Base-by-base conservation (phyloP, 768 basidiomycete genomes). In the Cystobasidium onofrii region DNA sequence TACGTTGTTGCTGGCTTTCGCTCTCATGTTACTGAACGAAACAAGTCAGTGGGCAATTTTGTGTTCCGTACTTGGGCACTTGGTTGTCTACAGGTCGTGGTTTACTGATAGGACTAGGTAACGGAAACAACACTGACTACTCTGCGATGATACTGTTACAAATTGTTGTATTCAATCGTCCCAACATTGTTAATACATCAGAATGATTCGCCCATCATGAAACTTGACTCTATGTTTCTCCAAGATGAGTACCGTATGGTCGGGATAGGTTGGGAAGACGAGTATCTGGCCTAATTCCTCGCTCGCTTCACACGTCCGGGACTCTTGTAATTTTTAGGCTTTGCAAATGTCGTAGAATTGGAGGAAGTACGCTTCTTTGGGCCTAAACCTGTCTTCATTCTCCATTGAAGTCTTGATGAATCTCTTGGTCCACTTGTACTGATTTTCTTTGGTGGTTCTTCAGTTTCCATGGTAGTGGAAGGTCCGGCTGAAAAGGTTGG, bases 331-430 rank as follows among this genome's bases (percentile, higher is more conserved):
- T 55, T 15, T 46, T 60, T 60, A 13, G 69, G 33, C 36, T 60
- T 71, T 39, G 69, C 55, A 39, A 71, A 71, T 12, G 69, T 71
- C n/a, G 69, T 71, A 23, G 54, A 57, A 31, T 71, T 71, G 15
- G 50, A 4, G 10, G 50, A n/a, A 13, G 69, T 71, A 44, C 69
- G 69, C 39, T 71, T 55, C 65, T 52, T 39, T 27, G 69, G 31
- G 10, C 34, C 25, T 31, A 71, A 17, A 2, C 69, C 69, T 13
- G 25, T 33, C 20, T 29, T 39, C 39, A 13, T 36, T 36, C 69
- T 55, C 69, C 69, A 71, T 23, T 71, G 46, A 9, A 60, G 6
- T 6, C 34, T 31, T 6, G 69, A 31, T 34, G 69, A 71, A 9
- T 71, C 34, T 27, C 69, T 52, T 6, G 25, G 52, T 25, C 69